Percentiles rank a stretch among this genome's conserved stretches.
phyloP scores from a whole-genome alignment of 2,329 filamentous ascomycete species.

The Pseudopithomyces maydicus region DNA sequence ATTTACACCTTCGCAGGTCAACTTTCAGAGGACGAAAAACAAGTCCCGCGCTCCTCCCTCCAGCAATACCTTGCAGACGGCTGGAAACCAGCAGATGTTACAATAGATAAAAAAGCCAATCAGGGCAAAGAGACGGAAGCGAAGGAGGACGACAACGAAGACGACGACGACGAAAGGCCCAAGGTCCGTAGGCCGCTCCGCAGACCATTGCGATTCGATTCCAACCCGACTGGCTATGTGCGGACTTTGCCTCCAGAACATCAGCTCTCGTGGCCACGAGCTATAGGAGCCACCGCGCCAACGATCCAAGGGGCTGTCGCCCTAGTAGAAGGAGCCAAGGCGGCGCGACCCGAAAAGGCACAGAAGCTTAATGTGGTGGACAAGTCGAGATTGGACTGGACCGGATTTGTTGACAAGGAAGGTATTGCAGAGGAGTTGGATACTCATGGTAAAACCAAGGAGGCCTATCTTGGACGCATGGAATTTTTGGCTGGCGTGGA shows the following conservation, averaged over 20 bases:
- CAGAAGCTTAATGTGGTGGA: slow-evolving; percentile 70
- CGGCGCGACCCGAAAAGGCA: slow-evolving; percentile 44
- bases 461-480: slow-evolving; percentile 65
- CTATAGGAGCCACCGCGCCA: slow-evolving; percentile 8
- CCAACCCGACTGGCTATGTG: slow-evolving; percentile 55
- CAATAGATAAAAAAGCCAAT: slow-evolving; percentile 8
- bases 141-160: slow-evolving; percentile 1
- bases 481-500: slow-evolving; percentile 66
- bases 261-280: slow-evolving; percentile 48
- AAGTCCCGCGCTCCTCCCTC: slow-evolving; percentile 56
- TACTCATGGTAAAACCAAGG: slow-evolving; percentile 65
- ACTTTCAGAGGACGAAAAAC: slow-evolving; percentile 72
- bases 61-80: slow-evolving; percentile 34
- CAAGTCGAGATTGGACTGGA: slow-evolving; percentile 70
- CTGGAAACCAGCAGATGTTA: slow-evolving; percentile 31
- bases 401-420: slow-evolving; percentile 64
- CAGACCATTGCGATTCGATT: slow-evolving; percentile 56
- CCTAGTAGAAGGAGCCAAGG: slow-evolving; percentile 15
- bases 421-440: slow-evolving; percentile 67
- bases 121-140: slow-evolving; percentile 5
- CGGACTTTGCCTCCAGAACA: slow-evolving; percentile 51
- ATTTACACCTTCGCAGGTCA: slow-evolving; percentile 78
- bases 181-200: slow-evolving; percentile 41
- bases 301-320: slow-evolving; percentile 22
- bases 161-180: slow-evolving; percentile 8